These are phyloP conservation scores for Globisporangium takayamanum DNA, from an alignment of 352 stramenopile genomes.

Conservation along the genomic window DNA sequence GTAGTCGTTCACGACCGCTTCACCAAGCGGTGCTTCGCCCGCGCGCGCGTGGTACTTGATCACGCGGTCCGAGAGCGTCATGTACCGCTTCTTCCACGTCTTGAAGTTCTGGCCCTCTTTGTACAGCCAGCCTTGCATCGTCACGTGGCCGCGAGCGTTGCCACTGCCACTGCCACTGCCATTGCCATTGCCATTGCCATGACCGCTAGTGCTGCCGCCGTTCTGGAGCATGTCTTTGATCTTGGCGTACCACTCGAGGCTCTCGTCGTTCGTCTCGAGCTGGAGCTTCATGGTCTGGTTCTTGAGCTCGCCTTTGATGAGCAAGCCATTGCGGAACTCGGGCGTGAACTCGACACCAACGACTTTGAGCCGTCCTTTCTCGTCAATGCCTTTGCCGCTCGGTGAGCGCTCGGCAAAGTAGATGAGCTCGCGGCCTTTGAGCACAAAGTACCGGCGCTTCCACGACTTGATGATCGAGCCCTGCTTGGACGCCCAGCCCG, in stretches of 20 bases:
- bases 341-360: constrained; percentile 57
- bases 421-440: constrained; percentile 67
- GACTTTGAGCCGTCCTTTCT: constrained; percentile 66
- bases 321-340: constrained; percentile 54
- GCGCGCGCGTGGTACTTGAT: constrained; percentile 65
- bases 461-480: constrained; percentile 77
- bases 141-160: constrained; percentile 11
- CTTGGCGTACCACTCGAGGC: constrained; percentile 50
- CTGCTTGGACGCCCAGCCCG: constrained; percentile 75
- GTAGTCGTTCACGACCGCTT: constrained; percentile 60
- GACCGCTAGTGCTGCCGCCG: constrained; percentile 1
- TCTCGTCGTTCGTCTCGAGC: constrained; percentile 56
- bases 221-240: constrained; percentile 35
- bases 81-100: constrained; percentile 82
- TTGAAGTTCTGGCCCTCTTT: constrained; percentile 88
- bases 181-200: constrained; percentile 5
- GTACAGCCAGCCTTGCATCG: constrained; percentile 68
- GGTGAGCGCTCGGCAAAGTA: constrained; percentile 70
- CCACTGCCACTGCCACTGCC: constrained; percentile 2
- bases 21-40: constrained; percentile 50
- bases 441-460: constrained; percentile 82
- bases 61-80: constrained; percentile 48
- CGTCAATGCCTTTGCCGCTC: constrained; percentile 64
- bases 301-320: constrained; percentile 60
- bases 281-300: constrained; percentile 69